These are phyloP conservation scores for Laetiporus sulphureus DNA, from an alignment of 1,284 basidiomycete species.

Conservation along the genomic window DNA sequence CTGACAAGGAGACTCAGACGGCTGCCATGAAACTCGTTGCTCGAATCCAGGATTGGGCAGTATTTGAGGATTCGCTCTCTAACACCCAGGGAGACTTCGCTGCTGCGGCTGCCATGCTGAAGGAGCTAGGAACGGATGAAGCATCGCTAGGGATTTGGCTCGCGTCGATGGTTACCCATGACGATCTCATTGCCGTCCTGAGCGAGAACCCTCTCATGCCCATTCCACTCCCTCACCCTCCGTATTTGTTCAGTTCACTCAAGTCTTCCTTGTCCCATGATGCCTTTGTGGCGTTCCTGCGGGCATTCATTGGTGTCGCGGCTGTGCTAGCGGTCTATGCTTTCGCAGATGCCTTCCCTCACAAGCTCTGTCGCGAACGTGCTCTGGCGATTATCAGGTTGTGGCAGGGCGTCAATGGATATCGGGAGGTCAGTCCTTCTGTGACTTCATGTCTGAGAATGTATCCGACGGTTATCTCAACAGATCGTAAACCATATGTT, in stretches of 20 bases:
- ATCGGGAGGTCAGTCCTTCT: constrained; percentile 44
- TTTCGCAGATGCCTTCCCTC: constrained; percentile 72
- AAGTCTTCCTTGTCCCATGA: constrained; percentile 35
- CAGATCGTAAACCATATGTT: constrained; percentile 65
- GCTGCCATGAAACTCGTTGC: constrained; percentile 38
- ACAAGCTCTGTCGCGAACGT: constrained; percentile 54
- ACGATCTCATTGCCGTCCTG: constrained; percentile 41
- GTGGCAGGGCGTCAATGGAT: constrained; percentile 65
- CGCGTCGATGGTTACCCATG: constrained; percentile 53
- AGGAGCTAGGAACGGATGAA: constrained; percentile 56
- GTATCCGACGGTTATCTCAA: not conserved
- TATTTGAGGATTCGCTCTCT: constrained; percentile 52
- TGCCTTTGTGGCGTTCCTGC: constrained; percentile 56
- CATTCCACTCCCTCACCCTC: constrained; percentile 28
- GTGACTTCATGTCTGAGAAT: not conserved
- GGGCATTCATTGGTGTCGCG: constrained; percentile 60
- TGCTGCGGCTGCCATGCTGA: constrained; percentile 40
- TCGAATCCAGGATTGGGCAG: constrained; percentile 52
- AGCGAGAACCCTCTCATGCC: constrained; percentile 34
- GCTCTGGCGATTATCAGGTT: constrained; percentile 53
- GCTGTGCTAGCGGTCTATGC: constrained; percentile 68
- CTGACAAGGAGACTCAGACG: constrained; percentile 34
- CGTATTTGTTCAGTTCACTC: constrained; percentile 25
- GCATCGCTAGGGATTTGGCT: constrained; percentile 66
- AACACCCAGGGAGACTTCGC: constrained; percentile 46